Conservation (phyloP, 1,284 basidiomycete genomes). For the Ustilago bromivora region DNA sequence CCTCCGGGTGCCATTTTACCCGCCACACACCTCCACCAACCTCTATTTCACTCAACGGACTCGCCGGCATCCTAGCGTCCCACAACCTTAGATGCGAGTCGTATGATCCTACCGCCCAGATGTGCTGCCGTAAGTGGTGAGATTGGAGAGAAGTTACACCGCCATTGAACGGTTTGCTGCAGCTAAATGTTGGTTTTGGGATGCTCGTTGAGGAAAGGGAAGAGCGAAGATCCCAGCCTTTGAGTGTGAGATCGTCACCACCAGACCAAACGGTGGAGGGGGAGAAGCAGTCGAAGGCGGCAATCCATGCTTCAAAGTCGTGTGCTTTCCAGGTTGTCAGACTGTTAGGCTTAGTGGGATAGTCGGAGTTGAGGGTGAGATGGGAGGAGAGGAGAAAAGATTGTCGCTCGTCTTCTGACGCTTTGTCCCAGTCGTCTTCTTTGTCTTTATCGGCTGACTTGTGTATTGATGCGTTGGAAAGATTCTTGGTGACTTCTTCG, state of each 20-base stretch:
- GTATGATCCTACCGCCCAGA: conserved; percentile 94
- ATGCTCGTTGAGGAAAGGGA: conserved; percentile 15
- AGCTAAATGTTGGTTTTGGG: conserved; percentile 76
- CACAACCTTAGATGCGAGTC: conserved; percentile 85
- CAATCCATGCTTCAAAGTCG: conserved; percentile 94
- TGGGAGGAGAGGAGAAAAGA: conserved; percentile 14
- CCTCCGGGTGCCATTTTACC: conserved; percentile 90
- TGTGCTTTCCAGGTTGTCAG: conserved; percentile 82
- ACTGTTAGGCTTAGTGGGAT: conserved; percentile 31
- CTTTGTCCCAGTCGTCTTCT: conserved; percentile 39
- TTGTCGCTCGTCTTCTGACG: conserved; percentile 33
- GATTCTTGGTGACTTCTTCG: not conserved
- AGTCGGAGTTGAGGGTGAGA: conserved; percentile 24
- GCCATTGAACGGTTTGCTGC: conserved; percentile 83
- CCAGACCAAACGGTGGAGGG: conserved; percentile 81
- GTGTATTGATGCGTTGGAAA: conserved; percentile 15
- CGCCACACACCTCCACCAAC: conserved; percentile 96
- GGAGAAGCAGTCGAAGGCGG: conserved; percentile 86
- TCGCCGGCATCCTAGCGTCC: conserved; percentile 79
- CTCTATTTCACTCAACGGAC: conserved; percentile 76
- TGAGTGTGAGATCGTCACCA: conserved; percentile 90
- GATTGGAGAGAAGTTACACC: conserved; percentile 92
- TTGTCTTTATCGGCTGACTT: conserved; percentile 15
- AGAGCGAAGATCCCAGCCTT: conserved; percentile 83
- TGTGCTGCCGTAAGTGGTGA: conserved; percentile 81